phyloP scores from a whole-genome alignment of 2,329 filamentous ascomycete genomes.

The Arthrinium phaeospermum region DNA sequence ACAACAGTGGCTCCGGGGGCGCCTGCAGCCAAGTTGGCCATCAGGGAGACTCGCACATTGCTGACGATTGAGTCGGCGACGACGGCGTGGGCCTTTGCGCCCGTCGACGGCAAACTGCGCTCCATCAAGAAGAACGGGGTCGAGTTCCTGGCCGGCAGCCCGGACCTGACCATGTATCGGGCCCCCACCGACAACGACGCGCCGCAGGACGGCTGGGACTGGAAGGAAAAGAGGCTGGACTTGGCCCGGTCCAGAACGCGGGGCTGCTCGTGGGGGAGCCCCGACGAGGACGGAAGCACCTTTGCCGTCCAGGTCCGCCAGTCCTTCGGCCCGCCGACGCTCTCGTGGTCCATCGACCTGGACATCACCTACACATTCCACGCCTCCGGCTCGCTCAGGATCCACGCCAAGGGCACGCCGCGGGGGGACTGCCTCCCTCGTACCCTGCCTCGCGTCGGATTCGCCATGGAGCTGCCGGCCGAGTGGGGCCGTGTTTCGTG shows the following conservation, averaged over 20 bases:
- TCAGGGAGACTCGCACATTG: conserved; percentile 32
- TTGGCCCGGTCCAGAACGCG: conserved; percentile 46
- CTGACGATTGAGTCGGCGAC: conserved; percentile 32
- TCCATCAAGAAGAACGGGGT: conserved; percentile 34
- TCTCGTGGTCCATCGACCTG: conserved; percentile 63
- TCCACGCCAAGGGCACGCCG: conserved; percentile 55
- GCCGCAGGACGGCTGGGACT: conserved; percentile 60
- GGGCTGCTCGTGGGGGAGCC: conserved; percentile 35
- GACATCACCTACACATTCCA: conserved; percentile 62
- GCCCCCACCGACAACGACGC: conserved; percentile 70
- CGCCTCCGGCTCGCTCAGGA: conserved; percentile 48
- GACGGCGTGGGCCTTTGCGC: conserved; percentile 36
- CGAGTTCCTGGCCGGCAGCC: conserved; percentile 32
- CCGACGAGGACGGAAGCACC: conserved; percentile 36
- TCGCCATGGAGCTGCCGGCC: conserved; percentile 50
- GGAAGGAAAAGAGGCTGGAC: conserved; percentile 53
- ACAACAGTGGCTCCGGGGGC: background rate
- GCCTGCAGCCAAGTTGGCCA: conserved; percentile 25
- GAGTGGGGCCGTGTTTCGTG: conserved; percentile 50
- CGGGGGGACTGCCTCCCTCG: conserved; percentile 56
- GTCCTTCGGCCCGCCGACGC: conserved; percentile 64
- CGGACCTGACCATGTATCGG: conserved; percentile 57
- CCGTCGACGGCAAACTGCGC: conserved; percentile 32
- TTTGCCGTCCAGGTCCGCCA: conserved; percentile 51
- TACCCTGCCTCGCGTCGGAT: conserved; percentile 67